Percentiles rank a stretch among this genome's conserved stretches.
phyloP scores from a whole-genome alignment of 805 yeast genomes.

The Barnettozyma wickerhamii region DNA sequence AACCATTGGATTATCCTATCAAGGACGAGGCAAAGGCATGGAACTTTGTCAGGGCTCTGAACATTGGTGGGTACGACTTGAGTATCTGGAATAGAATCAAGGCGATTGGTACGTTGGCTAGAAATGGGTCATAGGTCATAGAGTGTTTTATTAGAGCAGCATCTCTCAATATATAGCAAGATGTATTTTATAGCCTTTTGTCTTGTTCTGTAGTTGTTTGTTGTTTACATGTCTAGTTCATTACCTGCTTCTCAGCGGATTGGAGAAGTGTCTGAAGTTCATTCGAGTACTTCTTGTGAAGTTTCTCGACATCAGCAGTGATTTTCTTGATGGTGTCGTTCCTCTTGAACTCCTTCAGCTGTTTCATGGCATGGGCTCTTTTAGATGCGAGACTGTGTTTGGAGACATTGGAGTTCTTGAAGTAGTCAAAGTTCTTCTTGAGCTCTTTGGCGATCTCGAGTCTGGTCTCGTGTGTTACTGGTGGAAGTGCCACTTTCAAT shows the following conservation, averaged over 20 bases:
- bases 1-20: slow-evolving; percentile 89
- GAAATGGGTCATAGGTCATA: slow-evolving; percentile 29
- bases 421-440: slow-evolving; percentile 63
- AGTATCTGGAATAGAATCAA: slow-evolving; percentile 66
- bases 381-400: slow-evolving; percentile 50
- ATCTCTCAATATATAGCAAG: not conserved
- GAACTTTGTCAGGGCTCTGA: slow-evolving; percentile 78
- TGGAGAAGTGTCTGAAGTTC: slow-evolving; percentile 55
- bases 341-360: slow-evolving; percentile 45
- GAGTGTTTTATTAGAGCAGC: too few relatives aligned
- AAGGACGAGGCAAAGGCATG: slow-evolving; percentile 78
- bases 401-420: slow-evolving; percentile 42
- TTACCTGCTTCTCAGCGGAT: slow-evolving; percentile 44
- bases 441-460: slow-evolving; percentile 51
- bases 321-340: slow-evolving; percentile 53
- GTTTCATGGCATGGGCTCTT: slow-evolving; percentile 56
- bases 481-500: slow-evolving; percentile 69
- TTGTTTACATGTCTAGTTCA: slow-evolving; percentile 14
- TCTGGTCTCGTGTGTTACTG: slow-evolving; percentile 64
- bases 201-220: too few relatives aligned
- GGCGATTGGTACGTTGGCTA: slow-evolving; percentile 51
- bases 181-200: too few relatives aligned
- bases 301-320: slow-evolving; percentile 58
- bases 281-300: slow-evolving; percentile 60
- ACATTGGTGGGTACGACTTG: slow-evolving; percentile 77